Evolutionary conservation across 2,329 filamentous ascomycete genomes (phyloP).

Genomic region (Aspergillus novoparasiticus): DNA sequence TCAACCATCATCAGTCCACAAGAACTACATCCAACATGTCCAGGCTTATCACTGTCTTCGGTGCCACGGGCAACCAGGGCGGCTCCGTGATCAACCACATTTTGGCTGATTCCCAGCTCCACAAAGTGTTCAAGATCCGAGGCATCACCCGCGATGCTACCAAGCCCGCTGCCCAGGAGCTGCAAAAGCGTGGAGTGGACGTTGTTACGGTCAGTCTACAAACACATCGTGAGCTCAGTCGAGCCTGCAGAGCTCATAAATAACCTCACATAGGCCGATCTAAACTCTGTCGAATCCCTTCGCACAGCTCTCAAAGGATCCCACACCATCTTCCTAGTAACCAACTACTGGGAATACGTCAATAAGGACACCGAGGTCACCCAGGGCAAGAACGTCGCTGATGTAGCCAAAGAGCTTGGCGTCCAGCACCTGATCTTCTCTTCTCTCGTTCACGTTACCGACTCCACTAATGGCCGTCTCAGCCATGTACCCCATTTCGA

Average conservation of each 20-base stretch:
- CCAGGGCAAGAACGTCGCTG: slow-evolving; percentile 42
- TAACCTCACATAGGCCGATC: slow-evolving; percentile 37
- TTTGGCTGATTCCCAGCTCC: slow-evolving; percentile 18
- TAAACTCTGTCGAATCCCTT: slow-evolving; percentile 44
- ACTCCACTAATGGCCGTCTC: slow-evolving; percentile 38
- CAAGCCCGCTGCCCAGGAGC: slow-evolving; percentile 32
- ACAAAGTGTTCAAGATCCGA: slow-evolving; percentile 51
- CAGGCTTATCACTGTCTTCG: slow-evolving; percentile 1
- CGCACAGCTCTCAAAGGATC: slow-evolving; percentile 45
- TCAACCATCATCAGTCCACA: neutral
- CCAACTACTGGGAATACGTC: slow-evolving; percentile 42
- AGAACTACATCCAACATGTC: neutral
- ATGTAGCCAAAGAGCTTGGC: slow-evolving; percentile 39
- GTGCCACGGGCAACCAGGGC: neutral
- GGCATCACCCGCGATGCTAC: slow-evolving; percentile 53
- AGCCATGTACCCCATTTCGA: slow-evolving; percentile 44
- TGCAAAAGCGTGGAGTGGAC: slow-evolving; percentile 36
- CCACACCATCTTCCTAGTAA: slow-evolving; percentile 55
- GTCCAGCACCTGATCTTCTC: slow-evolving; percentile 47
- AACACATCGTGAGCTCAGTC: neutral
- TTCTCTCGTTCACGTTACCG: slow-evolving; percentile 35
- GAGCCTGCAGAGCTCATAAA: neutral
- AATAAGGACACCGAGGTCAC: slow-evolving; percentile 27
- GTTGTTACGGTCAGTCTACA: slow-evolving; percentile 31
- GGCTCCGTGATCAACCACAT: neutral